These are phyloP conservation scores for Puccinia novopanici DNA, from an alignment of 1,284 basidiomycete genomes.

Conservation along the genomic window DNA sequence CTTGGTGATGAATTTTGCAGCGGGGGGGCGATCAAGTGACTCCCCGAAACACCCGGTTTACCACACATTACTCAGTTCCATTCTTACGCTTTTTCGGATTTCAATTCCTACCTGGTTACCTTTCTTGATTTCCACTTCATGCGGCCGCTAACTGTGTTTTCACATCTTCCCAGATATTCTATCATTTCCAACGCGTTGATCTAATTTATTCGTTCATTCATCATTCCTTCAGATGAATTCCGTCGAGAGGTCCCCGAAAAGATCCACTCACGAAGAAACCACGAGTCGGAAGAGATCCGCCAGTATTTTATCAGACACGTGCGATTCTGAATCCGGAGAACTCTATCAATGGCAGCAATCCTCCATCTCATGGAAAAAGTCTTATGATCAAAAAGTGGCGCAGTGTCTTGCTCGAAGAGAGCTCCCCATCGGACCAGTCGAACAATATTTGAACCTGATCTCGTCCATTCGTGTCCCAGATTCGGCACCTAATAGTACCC, in stretches of 20 bases:
- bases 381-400: constrained; percentile 29
- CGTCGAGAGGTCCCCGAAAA: background rate
- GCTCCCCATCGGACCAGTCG: constrained; percentile 28
- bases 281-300: constrained; percentile 8
- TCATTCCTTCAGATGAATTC: background rate
- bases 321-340: constrained; percentile 17
- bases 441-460: constrained; percentile 11
- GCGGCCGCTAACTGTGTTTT: background rate
- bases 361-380: constrained; percentile 25
- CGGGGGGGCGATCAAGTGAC: too few species aligned
- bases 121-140: background rate
- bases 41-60: too few species aligned
- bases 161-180: background rate
- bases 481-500: background rate
- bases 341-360: constrained; percentile 22
- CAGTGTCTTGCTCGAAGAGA: constrained; percentile 28
- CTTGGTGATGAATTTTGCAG: too few species aligned
- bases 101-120: too few species aligned
- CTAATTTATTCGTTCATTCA: background rate
- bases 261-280: background rate
- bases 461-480: background rate
- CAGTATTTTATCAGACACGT: background rate
- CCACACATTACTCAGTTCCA: too few species aligned
- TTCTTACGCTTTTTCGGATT: too few species aligned
- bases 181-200: background rate